Base-by-base conservation (phyloP, 495 filamentous ascomycete species). In the Penicillium bialowiezense region DNA sequence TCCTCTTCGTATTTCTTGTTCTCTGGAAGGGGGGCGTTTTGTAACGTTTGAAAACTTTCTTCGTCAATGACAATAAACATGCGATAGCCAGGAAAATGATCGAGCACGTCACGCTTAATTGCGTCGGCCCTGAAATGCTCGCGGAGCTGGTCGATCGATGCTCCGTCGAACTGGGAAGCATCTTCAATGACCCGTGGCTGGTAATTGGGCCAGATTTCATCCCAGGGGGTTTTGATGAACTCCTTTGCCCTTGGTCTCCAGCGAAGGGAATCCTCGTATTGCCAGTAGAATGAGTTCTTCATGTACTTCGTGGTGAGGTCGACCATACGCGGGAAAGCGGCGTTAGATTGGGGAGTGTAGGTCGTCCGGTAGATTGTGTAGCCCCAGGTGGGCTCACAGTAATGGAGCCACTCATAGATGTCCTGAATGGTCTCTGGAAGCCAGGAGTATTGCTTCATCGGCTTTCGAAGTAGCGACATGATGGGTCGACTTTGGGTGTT, bases 311-410 rank as follows among this genome's bases (percentile, higher is more conserved):
- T 44, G 35, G 44, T 54, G 9, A 50, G 36, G 31, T 58, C 41
- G 45, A 58, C 41, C 12, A 58, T 39, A n/a, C 36, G 32, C 28
- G 50, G 35, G 41, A 50, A 58, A 40, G 36, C 24, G 18, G 41
- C 45, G 18, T 58, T 44, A n/a, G 50, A 58, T 47, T 50, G 40
- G 26, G 50, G 45, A 35, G 45, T 54, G 17, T 58, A 54, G 39
- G 51, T 50, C 26, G 50, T 54, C 20, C 55, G 44, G 36, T 54
- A 54, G 14, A 58, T 58, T 3, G 50, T 58, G 47, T 39, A 58
- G 24, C 55, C 50, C 55, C 50, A 58, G 41, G 46, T 50, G 13
- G 49, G 41, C 36, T 52, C 49, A 43, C 6, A 26, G 24, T 26
- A 33, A 36, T 52, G 33, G 41, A 52, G 49, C 49, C 41, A 52